A percentile compares a stretch with the other conserved stretches of the same genome.
phyloP scores from a whole-genome alignment of 345 rosid species.

The Moringa oleifera region DNA sequence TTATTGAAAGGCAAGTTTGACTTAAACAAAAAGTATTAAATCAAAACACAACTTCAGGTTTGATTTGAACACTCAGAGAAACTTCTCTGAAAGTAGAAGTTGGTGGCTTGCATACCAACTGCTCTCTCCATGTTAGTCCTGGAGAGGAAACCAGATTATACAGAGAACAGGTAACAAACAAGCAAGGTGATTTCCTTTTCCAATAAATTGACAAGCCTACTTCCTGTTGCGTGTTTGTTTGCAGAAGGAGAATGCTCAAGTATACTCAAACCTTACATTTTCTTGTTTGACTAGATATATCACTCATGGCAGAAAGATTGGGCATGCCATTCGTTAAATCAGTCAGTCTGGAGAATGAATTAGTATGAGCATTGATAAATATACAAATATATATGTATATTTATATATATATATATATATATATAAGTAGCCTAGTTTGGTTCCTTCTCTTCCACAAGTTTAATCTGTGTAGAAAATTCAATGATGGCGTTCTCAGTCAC shows the following conservation, averaged over 20 bases:
- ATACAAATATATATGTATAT: constrained; percentile 10
- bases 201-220: too few species aligned
- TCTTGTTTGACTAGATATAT: too few species aligned
- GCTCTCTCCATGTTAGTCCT: constrained; percentile 30
- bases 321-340: background rate
- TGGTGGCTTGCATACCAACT: constrained; percentile 68
- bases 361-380: too few species aligned
- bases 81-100: constrained; percentile 24
- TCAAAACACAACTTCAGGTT: constrained; percentile 24
- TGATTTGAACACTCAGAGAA: constrained; percentile 15
- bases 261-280: background rate
- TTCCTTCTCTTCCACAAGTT: constrained; percentile 17
- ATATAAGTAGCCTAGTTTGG: constrained; percentile 17
- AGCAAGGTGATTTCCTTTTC: constrained; percentile 9
- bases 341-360: background rate
- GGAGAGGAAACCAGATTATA: constrained; percentile 16
- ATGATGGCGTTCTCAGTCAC: constrained; percentile 38
- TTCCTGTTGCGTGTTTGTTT: background rate
- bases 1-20: constrained; percentile 10
- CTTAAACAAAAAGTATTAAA: constrained; percentile 4
- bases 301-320: too few species aligned
- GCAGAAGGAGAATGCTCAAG: background rate
- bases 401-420: background rate
- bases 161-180: constrained; percentile 6
- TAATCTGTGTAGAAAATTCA: constrained; percentile 10